Percentiles rank a stretch among this genome's conserved stretches.
phyloP scores from a whole-genome alignment of 805 yeast species.

The Cyberlindnera subsufficiens region DNA sequence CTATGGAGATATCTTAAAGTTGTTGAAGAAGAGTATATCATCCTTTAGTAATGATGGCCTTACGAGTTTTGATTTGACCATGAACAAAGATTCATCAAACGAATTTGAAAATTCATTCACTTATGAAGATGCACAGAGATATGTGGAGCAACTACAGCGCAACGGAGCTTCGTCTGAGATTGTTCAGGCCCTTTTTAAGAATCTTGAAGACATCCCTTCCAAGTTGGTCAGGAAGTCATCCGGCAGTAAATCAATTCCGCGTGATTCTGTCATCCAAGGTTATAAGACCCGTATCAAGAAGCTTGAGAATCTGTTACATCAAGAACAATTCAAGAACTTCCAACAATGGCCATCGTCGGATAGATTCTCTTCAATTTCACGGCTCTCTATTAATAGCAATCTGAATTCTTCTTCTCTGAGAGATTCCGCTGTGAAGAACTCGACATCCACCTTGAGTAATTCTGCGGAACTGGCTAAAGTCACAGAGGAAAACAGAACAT shows the following conservation, averaged over 20 bases:
- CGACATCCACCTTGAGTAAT: constrained; percentile 1
- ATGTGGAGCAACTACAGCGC: constrained; percentile 30
- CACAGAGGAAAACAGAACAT: constrained; percentile 8
- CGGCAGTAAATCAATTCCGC: constrained; percentile 1
- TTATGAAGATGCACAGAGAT: constrained; percentile 28
- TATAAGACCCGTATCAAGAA: constrained; percentile 69
- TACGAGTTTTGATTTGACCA: constrained; percentile 14
- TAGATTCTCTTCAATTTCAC: constrained; percentile 6
- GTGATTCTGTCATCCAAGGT: constrained; percentile 43
- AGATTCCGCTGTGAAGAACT: neutral
- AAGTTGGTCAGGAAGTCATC: constrained; percentile 17
- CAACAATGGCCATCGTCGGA: constrained; percentile 35
- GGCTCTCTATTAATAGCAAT: constrained; percentile 9
- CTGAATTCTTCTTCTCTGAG: constrained; percentile 2
- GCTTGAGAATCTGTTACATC: constrained; percentile 72
- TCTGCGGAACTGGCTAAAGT: constrained; percentile 7
- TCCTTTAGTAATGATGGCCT: constrained; percentile 18
- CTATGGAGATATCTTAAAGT: constrained; percentile 43
- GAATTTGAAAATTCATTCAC: constrained; percentile 2
- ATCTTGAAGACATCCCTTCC: constrained; percentile 31
- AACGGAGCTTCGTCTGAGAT: constrained; percentile 27
- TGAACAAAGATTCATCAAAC: constrained; percentile 7
- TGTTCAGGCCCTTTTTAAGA: constrained; percentile 29
- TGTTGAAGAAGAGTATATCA: constrained; percentile 23
- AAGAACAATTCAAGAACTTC: constrained; percentile 55